Evolutionary conservation across 768 basidiomycete species (phyloP).

Genomic region (Russula lepida): DNA sequence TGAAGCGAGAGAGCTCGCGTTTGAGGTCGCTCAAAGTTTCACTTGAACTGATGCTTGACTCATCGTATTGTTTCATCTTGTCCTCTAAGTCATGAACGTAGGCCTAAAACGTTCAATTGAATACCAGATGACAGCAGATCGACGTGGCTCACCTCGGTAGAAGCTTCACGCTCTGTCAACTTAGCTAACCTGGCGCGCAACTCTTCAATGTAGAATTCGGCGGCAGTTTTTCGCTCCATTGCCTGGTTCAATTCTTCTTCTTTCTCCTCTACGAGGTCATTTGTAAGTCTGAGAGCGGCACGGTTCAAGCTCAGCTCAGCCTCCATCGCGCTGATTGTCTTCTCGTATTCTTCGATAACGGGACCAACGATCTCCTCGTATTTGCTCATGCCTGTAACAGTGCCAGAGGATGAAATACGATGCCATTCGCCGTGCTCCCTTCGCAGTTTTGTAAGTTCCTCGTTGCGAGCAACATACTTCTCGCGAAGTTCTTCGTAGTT

Average conservation of each 20-base stretch:
- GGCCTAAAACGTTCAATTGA: conserved; percentile 42
- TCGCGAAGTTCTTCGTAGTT: conserved; percentile 79
- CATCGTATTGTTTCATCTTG: conserved; percentile 80
- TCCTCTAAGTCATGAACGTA: conserved; percentile 92
- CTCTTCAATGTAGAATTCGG: conserved; percentile 83
- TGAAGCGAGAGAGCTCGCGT: conserved; percentile 71
- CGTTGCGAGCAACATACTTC: conserved; percentile 81
- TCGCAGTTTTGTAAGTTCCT: conserved; percentile 75
- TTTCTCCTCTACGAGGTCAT: conserved; percentile 88
- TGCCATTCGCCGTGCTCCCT: conserved; percentile 73
- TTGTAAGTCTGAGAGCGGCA: conserved; percentile 81
- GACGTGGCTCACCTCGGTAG: conserved; percentile 65
- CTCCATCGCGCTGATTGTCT: conserved; percentile 92
- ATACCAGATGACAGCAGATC: conserved; percentile 5
- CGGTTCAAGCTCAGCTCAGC: conserved; percentile 82
- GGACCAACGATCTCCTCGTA: conserved; percentile 94
- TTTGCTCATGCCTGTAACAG: conserved; percentile 51
- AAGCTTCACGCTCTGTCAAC: conserved; percentile 78
- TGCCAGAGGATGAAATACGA: conserved; percentile 49
- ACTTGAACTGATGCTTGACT: conserved; percentile 64
- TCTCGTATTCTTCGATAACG: conserved; percentile 98
- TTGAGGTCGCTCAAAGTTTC: conserved; percentile 77
- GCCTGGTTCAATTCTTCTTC: conserved; percentile 67
- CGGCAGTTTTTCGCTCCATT: conserved; percentile 61
- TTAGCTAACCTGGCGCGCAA: conserved; percentile 72